Base-by-base conservation (phyloP, 768 basidiomycete genomes). In the Ramaria rubella region DNA sequence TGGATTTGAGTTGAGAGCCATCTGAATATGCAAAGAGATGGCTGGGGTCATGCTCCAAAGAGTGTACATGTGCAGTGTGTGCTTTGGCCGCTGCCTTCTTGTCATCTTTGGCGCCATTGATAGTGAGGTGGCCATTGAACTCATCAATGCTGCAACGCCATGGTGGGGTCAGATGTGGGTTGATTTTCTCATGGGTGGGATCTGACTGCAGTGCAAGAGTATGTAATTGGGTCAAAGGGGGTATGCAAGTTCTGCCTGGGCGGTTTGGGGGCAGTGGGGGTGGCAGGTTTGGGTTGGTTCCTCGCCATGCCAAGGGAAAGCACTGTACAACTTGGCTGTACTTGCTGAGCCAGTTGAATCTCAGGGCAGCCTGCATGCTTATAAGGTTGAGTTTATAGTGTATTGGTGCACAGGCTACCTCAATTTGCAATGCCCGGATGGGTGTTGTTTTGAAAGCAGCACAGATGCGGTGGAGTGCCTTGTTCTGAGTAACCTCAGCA, bases 401-500 rank as follows among this genome's bases (percentile, higher is more conserved):
- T 4, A 71, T 61, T 3, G 73, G 74, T 0, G 69, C 66, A 15
- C 72, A 64, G 0, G 69, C 62, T 1, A 70, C 67, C 36, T 72
- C 36, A 11, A 38, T 38, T n/a, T 38, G 36, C n/a, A 38, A n/a
- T n/a, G 36, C 36, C 36, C 36, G 11, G 36, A 38, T n/a, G 11
- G 36, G 36, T 11, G 36, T 38, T 38, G n/a, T n/a, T n/a, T n/a
- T n/a, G n/a, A n/a, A n/a, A n/a, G n/a, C n/a, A n/a, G n/a, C n/a
- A n/a, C n/a, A 38, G 11, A 38, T 38, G 11, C n/a, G 69, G 9
- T 72, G 58, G 3, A 74, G 60, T 0, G 71, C 72, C 0, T 53
- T 29, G 2, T 64, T 66, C 1, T 67, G 69, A 1, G 68, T 67
- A 1, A 71, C 72, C 9, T 64, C 65, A 0, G 72, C 58, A 1